These are phyloP conservation scores for Sextonia rubra DNA, from an alignment of 164 flowering plant species.

Conservation along the genomic window DNA sequence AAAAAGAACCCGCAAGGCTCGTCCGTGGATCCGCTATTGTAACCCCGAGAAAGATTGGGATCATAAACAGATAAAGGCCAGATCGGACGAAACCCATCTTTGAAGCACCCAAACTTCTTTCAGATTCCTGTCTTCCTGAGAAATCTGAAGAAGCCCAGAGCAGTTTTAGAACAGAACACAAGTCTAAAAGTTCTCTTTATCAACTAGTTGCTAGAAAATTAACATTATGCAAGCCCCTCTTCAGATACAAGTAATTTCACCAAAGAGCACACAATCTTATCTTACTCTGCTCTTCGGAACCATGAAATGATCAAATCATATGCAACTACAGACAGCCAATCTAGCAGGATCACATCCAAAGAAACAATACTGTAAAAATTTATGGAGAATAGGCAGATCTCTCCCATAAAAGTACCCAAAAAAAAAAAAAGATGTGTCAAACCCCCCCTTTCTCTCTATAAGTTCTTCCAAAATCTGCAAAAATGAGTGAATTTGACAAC, in stretches of 20 bases:
- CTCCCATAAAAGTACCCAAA: not conserved
- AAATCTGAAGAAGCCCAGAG: not conserved
- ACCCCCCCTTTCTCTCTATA: not conserved
- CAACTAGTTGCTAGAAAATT: too few relatives aligned
- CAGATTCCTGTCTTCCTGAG: not conserved
- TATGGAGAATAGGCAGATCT: not conserved
- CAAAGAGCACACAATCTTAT: too few relatives aligned
- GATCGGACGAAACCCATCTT: conserved; percentile 1
- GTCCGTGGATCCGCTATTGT: not conserved
- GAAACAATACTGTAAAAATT: not conserved
- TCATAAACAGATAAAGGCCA: conserved; percentile 4
- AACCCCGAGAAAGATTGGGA: not conserved
- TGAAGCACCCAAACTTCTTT: not conserved
- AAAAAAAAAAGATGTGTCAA: not conserved
- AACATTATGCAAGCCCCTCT: too few relatives aligned
- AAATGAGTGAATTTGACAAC: not conserved
- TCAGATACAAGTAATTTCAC: too few relatives aligned
- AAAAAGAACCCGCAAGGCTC: not conserved
- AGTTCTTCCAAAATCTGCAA: not conserved
- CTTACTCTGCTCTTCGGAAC: too few relatives aligned
- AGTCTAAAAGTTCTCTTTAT: too few relatives aligned
- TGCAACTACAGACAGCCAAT: not conserved
- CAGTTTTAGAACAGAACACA: not conserved
- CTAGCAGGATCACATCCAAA: not conserved
- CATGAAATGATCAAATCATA: too few relatives aligned